phyloP scores from a whole-genome alignment of 192 early-diverging fungal species.

The Entomortierella lignicola region DNA sequence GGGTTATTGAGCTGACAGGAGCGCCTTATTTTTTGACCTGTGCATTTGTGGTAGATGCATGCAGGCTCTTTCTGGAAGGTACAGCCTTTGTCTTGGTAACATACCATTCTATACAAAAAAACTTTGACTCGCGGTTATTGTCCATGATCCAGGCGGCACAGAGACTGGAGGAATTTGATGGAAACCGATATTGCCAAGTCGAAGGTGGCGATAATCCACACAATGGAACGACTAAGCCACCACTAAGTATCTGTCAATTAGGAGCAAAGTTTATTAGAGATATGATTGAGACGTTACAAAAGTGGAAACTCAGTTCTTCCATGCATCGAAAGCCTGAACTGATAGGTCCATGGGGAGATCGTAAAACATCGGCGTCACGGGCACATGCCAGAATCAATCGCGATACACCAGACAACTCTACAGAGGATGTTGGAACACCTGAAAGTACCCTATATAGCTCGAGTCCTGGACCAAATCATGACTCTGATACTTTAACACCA shows the following conservation, averaged over 20 bases:
- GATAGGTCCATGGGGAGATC: too few relatives aligned
- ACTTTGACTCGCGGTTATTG: conserved; percentile 9
- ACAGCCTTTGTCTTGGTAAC: conserved; percentile 24
- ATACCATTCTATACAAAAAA: conserved; percentile 13
- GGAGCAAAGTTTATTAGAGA: conserved; percentile 16
- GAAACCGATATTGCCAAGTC: conserved; percentile 2
- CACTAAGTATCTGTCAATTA: conserved; percentile 10
- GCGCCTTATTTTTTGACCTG: conserved; percentile 33
- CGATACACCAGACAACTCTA: not conserved
- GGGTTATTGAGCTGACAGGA: conserved; percentile 19
- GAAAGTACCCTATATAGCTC: too few relatives aligned
- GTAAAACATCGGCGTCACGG: not conserved
- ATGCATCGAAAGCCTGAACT: conserved; percentile 11
- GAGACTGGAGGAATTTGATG: conserved; percentile 31
- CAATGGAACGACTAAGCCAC: not conserved
- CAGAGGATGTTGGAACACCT: not conserved
- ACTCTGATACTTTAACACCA: not conserved
- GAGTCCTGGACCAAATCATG: not conserved
- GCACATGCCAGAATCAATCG: not conserved
- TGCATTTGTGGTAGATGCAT: conserved; percentile 21
- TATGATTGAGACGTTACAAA: conserved; percentile 13
- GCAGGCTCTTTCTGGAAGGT: conserved; percentile 29
- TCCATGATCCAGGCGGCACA: conserved; percentile 34
- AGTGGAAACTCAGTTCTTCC: conserved; percentile 19
- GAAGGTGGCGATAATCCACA: not conserved